Percentiles rank a stretch among this genome's conserved stretches.
phyloP scores from a whole-genome alignment of 306 rosid species.

The Quercus robur region DNA sequence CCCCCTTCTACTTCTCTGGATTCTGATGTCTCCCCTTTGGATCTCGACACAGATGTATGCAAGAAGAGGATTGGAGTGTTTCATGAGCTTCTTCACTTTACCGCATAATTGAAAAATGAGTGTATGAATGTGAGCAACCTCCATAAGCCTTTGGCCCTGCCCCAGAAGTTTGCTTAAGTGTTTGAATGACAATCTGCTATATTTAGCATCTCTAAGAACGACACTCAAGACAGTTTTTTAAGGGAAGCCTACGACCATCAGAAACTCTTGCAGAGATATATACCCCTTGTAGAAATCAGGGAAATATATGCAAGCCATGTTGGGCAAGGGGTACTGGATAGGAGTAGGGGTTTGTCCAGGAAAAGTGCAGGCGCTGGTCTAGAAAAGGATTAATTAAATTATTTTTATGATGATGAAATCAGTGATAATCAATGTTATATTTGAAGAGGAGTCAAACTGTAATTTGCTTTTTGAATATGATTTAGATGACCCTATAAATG shows the following conservation, averaged over 20 bases:
- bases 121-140: constrained; percentile 86
- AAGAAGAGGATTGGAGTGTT: constrained; percentile 95
- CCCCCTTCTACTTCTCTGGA: constrained; percentile 85
- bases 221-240: constrained; percentile 70
- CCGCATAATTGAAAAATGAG: constrained; percentile 70
- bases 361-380: constrained; percentile 22
- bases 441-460: constrained; percentile 28
- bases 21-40: constrained; percentile 58
- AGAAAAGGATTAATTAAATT: constrained; percentile 10
- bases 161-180: constrained; percentile 84
- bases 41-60: constrained; percentile 73
- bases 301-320: constrained; percentile 43
- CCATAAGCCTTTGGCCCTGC: constrained; percentile 60
- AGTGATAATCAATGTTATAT: constrained; percentile 14
- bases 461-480: constrained; percentile 31
- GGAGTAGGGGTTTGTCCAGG: constrained; percentile 63
- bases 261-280: constrained; percentile 51
- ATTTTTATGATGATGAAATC: constrained; percentile 5
- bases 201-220: constrained; percentile 75
- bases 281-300: constrained; percentile 57
- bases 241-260: constrained; percentile 62
- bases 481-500: constrained; percentile 20
- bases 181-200: constrained; percentile 91
- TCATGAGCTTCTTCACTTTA: constrained; percentile 84
- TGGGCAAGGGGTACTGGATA: constrained; percentile 58